A percentile compares a stretch with the other conserved stretches of the same genome.
Evolutionary conservation across 768 basidiomycete species (phyloP).

Genomic region (Sutorius australiensis): DNA sequence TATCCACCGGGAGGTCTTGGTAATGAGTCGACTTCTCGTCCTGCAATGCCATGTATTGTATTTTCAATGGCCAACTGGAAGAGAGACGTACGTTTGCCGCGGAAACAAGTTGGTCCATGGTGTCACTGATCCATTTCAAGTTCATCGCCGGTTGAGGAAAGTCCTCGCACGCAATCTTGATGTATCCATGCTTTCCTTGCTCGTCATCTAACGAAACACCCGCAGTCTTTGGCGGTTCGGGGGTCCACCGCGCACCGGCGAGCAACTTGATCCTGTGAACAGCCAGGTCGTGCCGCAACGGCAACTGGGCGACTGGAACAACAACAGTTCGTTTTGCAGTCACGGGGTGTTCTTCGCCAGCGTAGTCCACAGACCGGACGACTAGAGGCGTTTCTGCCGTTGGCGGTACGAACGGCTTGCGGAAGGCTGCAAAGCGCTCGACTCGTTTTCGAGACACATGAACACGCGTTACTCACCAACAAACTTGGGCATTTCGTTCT

Average conservation of each 20-base stretch:
- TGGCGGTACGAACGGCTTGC: constrained; percentile 76
- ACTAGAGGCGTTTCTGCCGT: constrained; percentile 53
- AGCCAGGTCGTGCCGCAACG: constrained; percentile 59
- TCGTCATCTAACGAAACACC: constrained; percentile 46
- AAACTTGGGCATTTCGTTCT: constrained; percentile 84
- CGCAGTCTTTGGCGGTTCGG: constrained; percentile 64
- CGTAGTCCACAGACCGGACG: constrained; percentile 73
- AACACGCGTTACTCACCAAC: constrained; percentile 52
- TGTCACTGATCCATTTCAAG: constrained; percentile 90
- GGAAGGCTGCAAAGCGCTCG: constrained; percentile 53
- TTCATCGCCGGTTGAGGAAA: constrained; percentile 84
- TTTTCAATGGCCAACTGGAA: constrained; percentile 2
- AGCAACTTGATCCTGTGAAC: constrained; percentile 84
- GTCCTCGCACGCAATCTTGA: constrained; percentile 90
- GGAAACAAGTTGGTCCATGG: constrained; percentile 69
- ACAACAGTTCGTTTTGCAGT: constrained; percentile 69
- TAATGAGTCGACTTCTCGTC: constrained; percentile 37
- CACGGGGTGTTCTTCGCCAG: constrained; percentile 71
- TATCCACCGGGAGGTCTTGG: constrained; percentile 75
- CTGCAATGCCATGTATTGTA: constrained; percentile 19
- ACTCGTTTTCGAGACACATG: constrained; percentile 6
- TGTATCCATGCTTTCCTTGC: constrained; percentile 64
- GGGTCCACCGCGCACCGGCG: constrained; percentile 85
- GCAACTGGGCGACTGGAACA: constrained; percentile 69
- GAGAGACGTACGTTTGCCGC: constrained; percentile 75